These are phyloP conservation scores for Gynochthodes officinalis DNA, from an alignment of 257 asterid species.

Conservation along the genomic window DNA sequence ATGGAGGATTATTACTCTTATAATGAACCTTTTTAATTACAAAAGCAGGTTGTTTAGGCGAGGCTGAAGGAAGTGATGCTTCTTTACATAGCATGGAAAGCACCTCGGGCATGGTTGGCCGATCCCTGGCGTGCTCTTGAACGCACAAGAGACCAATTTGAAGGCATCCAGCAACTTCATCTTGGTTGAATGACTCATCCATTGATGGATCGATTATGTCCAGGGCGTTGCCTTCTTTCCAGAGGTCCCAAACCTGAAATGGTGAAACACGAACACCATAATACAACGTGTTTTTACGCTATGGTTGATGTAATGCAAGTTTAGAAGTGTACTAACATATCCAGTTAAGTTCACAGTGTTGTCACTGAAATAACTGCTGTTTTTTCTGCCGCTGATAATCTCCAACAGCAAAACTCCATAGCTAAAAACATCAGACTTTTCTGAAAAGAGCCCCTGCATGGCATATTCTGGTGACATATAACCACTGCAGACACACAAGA, in stretches of 20 bases:
- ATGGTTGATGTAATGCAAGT: too few species aligned
- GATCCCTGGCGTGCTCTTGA: conserved; percentile 23
- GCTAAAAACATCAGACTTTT: conserved; percentile 34
- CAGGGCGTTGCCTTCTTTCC: conserved; percentile 20
- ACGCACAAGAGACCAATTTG: conserved; percentile 36
- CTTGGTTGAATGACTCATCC: conserved; percentile 7
- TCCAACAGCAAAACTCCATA: conserved; percentile 32
- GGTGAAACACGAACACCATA: background rate
- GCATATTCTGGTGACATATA: conserved; percentile 49
- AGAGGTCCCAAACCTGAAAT: conserved; percentile 31
- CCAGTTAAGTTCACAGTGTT: conserved; percentile 21
- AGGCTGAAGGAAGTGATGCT: conserved; percentile 5
- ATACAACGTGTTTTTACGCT: too few species aligned
- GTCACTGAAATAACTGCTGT: conserved; percentile 18
- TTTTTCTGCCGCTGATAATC: conserved; percentile 31
- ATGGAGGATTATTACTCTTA: too few species aligned
- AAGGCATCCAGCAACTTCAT: conserved; percentile 27
- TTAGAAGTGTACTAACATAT: conserved; percentile 25
- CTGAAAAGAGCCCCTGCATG: conserved; percentile 36
- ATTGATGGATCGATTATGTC: conserved; percentile 22
- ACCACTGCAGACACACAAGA: conserved; percentile 24
- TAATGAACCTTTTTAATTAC: background rate
- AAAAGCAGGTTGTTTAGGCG: conserved; percentile 26
- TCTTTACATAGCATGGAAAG: conserved; percentile 27
- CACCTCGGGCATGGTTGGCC: conserved; percentile 26